Conservation (phyloP, 108 stramenopile genomes). For the Cylindrotheca closterium region DNA sequence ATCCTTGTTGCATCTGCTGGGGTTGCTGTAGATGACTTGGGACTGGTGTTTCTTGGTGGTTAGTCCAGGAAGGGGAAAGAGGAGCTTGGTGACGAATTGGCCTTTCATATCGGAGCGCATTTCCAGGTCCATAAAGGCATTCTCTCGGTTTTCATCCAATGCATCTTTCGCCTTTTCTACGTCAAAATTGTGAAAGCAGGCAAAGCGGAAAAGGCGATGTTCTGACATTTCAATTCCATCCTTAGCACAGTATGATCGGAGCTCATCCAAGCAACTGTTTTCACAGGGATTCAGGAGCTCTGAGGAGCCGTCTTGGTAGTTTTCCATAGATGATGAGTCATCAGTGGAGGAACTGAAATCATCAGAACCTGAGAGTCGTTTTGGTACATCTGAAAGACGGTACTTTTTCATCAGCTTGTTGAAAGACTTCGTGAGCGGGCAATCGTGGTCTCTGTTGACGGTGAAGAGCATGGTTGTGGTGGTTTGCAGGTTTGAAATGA, state of each 20-base stretch:
- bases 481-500: too few relatives aligned
- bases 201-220: background rate
- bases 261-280: background rate
- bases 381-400: background rate
- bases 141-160: background rate
- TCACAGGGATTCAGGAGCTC: background rate
- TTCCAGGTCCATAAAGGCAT: background rate
- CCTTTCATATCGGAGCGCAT: background rate
- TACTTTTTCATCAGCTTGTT: background rate
- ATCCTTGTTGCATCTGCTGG: conserved; percentile 43
- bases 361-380: too few relatives aligned
- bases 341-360: background rate
- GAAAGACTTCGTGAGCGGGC: background rate
- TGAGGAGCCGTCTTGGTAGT: background rate
- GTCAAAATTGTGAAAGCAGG: background rate
- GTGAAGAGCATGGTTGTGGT: too few relatives aligned
- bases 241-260: background rate
- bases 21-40: conserved; percentile 52
- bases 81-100: conserved; percentile 18
- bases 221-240: background rate
- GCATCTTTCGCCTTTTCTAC: background rate
- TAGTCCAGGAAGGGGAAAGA: conserved; percentile 53
- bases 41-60: conserved; percentile 35
- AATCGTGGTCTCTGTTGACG: too few relatives aligned
- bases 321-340: background rate